Evolutionary conservation across 2,329 filamentous ascomycete species (phyloP).

Genomic region (Chaetomium sp.): DNA sequence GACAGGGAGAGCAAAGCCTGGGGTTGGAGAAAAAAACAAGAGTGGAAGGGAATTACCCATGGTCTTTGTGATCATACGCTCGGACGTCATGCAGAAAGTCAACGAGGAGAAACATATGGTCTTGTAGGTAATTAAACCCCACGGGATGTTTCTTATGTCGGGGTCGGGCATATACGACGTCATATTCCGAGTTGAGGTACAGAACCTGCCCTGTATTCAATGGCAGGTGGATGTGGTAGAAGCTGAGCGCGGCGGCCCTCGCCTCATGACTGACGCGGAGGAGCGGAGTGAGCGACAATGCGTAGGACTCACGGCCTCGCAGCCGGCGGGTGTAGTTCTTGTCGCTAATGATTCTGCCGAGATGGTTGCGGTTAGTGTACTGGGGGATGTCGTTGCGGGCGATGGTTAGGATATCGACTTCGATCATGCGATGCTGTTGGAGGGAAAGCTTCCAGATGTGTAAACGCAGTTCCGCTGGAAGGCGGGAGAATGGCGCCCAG

Average conservation of each 20-base stretch:
- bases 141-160: neutral
- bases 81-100: conserved; percentile 2
- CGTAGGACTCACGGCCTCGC: neutral
- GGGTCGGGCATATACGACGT: neutral
- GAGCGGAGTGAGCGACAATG: conserved; percentile 5
- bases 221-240: conserved; percentile 12
- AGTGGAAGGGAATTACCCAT: neutral
- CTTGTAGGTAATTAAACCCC: too few species aligned
- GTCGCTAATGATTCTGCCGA: conserved; percentile 6
- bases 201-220: neutral
- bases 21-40: neutral
- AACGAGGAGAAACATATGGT: neutral
- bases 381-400: neutral
- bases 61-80: neutral
- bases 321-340: neutral
- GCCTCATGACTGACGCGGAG: conserved; percentile 8
- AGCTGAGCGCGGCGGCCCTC: conserved; percentile 5
- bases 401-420: neutral
- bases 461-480: neutral
- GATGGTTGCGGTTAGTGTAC: neutral
- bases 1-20: neutral
- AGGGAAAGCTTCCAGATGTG: neutral
- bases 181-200: neutral
- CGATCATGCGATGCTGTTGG: neutral
- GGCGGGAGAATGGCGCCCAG: neutral